Conservation (phyloP, 768 basidiomycete genomes). For the Cystobasidium tubakii region DNA sequence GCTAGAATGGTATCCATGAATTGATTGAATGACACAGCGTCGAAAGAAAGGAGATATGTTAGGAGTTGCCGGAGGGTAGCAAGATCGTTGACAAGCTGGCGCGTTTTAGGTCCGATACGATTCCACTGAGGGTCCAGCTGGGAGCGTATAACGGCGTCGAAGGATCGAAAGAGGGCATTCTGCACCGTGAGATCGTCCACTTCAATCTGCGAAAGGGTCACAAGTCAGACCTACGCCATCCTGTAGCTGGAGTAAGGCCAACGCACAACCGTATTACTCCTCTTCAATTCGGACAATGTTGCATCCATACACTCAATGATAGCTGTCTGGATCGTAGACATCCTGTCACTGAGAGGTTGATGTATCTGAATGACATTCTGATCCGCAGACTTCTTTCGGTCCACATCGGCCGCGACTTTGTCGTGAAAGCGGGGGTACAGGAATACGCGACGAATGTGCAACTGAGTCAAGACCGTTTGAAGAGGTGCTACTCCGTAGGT, state of each 20-base stretch:
- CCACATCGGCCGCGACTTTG: constrained; percentile 72
- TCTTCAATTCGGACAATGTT: constrained; percentile 80
- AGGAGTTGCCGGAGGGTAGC: constrained; percentile 76
- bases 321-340: constrained; percentile 86
- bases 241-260: neutral
- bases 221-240: neutral
- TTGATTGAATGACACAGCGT: constrained; percentile 79
- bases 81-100: constrained; percentile 82
- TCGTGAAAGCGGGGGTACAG: constrained; percentile 96
- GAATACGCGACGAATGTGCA: constrained; percentile 79
- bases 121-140: constrained; percentile 95
- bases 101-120: constrained; percentile 85
- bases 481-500: constrained; percentile 86
- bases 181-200: constrained; percentile 87
- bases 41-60: constrained; percentile 82
- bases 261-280: constrained; percentile 67
- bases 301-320: constrained; percentile 90
- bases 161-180: constrained; percentile 87
- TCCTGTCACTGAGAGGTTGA: constrained; percentile 72
- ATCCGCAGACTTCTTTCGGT: constrained; percentile 61
- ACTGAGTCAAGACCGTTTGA: constrained; percentile 83
- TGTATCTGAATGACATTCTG: constrained; percentile 81
- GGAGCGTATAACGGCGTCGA: constrained; percentile 77
- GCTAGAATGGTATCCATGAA: constrained; percentile 82
- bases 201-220: constrained; percentile 62